phyloP scores from a whole-genome alignment of 2,329 filamentous ascomycete species.

The Aspergillus costaricaensis region DNA sequence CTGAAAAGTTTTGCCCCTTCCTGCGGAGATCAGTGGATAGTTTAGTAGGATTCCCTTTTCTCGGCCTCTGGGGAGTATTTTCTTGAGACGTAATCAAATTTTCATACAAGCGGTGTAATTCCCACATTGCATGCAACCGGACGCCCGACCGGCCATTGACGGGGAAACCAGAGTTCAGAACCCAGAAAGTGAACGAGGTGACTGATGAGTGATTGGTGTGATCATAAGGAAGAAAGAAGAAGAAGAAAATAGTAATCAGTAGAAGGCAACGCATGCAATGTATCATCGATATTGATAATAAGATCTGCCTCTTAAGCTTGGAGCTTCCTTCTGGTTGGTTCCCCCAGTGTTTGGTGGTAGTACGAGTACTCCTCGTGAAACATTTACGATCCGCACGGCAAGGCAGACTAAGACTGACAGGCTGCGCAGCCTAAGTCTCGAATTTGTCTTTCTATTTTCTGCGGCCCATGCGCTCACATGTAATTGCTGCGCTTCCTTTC shows the following conservation, averaged over 20 bases:
- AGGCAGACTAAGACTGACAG: conserved; percentile 6
- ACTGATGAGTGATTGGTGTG: background rate
- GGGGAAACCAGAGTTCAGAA: background rate
- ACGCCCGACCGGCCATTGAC: background rate
- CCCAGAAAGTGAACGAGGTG: background rate
- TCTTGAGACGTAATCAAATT: background rate
- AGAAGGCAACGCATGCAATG: background rate
- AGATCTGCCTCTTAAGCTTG: background rate
- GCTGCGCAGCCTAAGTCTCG: conserved; percentile 2
- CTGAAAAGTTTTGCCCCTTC: background rate
- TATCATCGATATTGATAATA: conserved; percentile 5
- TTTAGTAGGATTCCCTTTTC: too few relatives aligned
- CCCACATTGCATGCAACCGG: background rate
- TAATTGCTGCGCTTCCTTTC: background rate
- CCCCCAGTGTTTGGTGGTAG: background rate
- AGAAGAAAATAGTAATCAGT: too few relatives aligned
- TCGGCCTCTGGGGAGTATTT: too few relatives aligned
- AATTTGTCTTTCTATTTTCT: background rate
- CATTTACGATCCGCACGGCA: conserved; percentile 1
- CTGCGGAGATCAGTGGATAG: background rate
- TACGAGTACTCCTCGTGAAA: conserved; percentile 2
- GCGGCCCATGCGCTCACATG: background rate
- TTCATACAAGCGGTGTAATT: background rate
- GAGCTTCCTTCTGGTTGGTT: background rate
- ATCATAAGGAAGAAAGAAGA: background rate